phyloP scores from a whole-genome alignment of 2,329 filamentous ascomycete species.

The Pestalotiopsis sp. region DNA sequence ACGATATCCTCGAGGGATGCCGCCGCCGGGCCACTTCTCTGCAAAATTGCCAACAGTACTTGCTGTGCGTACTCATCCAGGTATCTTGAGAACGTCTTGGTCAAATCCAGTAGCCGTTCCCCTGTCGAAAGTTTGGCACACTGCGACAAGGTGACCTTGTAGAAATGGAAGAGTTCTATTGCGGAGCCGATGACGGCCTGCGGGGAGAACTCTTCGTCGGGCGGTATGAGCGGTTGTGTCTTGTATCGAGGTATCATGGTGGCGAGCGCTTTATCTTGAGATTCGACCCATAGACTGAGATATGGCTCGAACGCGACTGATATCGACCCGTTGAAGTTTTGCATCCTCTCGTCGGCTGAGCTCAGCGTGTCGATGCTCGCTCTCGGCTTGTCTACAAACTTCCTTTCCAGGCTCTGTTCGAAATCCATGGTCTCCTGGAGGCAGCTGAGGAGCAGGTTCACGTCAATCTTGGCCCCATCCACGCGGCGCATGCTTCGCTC shows the following conservation, averaged over 20 bases:
- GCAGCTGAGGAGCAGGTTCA: conserved; percentile 84
- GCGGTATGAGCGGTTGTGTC: conserved; percentile 73
- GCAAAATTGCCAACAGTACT: conserved; percentile 74
- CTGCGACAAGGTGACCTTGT: conserved; percentile 87
- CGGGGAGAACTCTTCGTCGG: conserved; percentile 88
- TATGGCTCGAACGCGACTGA: conserved; percentile 98
- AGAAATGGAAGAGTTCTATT: conserved; percentile 96
- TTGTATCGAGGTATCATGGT: conserved; percentile 85
- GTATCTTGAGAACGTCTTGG: conserved; percentile 85
- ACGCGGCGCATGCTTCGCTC: conserved; percentile 80
- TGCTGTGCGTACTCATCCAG: conserved; percentile 94
- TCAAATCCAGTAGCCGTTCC: conserved; percentile 80
- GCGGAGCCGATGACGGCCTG: conserved; percentile 91
- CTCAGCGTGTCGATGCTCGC: conserved; percentile 88
- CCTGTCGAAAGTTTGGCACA: conserved; percentile 95
- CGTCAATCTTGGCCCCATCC: conserved; percentile 80
- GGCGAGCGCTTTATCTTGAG: conserved; percentile 86
- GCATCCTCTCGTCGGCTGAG: conserved; percentile 72
- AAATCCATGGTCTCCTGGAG: conserved; percentile 96
- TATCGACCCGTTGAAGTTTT: conserved; percentile 85
- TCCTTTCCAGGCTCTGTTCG: conserved; percentile 84
- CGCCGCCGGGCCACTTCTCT: conserved; percentile 52
- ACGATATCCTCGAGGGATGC: conserved; percentile 73
- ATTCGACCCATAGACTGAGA: conserved; percentile 94
- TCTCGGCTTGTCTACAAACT: conserved; percentile 72